Evolutionary conservation across 2,329 filamentous ascomycete genomes (phyloP).

Genomic region (Botryotinia convoluta): DNA sequence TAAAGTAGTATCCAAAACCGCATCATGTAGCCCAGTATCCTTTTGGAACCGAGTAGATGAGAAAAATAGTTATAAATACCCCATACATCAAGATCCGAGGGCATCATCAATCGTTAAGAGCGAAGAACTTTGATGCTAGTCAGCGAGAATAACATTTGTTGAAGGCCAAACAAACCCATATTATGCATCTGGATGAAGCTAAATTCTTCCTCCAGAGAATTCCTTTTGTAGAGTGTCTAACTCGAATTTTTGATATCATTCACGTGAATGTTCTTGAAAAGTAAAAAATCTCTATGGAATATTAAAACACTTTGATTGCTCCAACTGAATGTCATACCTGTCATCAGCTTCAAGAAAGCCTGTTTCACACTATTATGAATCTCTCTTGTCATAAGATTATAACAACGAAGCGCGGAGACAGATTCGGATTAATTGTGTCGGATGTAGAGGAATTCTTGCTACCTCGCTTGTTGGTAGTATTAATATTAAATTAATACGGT

Average conservation of each 20-base stretch:
- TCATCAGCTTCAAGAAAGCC: neutral
- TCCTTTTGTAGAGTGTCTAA: neutral
- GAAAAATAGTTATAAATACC: too few species aligned
- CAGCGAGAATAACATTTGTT: neutral
- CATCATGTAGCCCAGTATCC: too few species aligned
- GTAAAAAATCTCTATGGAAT: neutral
- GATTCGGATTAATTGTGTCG: neutral
- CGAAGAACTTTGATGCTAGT: too few species aligned
- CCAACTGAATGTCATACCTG: neutral
- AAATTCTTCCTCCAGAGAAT: neutral
- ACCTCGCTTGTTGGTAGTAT: neutral
- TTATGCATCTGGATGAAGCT: neutral
- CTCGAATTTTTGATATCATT: neutral
- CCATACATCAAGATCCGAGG: too few species aligned
- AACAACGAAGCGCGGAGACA: neutral
- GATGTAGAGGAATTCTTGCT: neutral
- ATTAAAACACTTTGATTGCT: neutral
- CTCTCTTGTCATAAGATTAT: neutral
- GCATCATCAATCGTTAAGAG: neutral
- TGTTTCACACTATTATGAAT: neutral
- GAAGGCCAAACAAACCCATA: neutral
- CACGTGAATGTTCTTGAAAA: neutral
- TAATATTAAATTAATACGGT: neutral
- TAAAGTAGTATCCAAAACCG: accelerated
- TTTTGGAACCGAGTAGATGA: too few species aligned